phyloP scores from a whole-genome alignment of 495 filamentous ascomycete species.

The Hypoxylon trugodes region DNA sequence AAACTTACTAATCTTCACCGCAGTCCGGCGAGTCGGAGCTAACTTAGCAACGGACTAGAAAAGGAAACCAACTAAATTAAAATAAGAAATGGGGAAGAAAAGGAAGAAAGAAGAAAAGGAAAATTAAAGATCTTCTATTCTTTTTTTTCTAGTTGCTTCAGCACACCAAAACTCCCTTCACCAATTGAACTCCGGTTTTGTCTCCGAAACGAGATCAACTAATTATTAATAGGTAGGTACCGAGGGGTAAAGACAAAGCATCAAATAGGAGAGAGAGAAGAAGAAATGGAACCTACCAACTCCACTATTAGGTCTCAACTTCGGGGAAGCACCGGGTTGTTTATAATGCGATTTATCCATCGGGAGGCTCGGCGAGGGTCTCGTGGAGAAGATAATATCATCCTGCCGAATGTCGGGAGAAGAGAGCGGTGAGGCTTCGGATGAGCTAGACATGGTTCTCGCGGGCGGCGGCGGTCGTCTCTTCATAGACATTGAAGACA shows the following conservation, averaged over 20 bases:
- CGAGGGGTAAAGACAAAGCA: background rate
- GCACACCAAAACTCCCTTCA: no score
- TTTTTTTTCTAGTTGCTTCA: no score
- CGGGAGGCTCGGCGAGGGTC: constrained; percentile 33
- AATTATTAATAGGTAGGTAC: background rate
- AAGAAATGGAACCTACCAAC: constrained; percentile 37
- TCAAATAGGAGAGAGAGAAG: constrained; percentile 5
- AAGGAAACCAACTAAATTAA: constrained; percentile 9
- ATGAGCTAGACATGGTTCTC: constrained; percentile 49
- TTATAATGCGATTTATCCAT: constrained; percentile 29
- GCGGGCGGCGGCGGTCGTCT: constrained; percentile 43
- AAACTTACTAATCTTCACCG: constrained; percentile 26
- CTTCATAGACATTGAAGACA: constrained; percentile 46
- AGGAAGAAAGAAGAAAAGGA: no score
- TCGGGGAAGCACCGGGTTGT: constrained; percentile 25
- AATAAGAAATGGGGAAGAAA: background rate
- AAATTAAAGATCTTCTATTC: no score
- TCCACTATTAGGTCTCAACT: constrained; percentile 23
- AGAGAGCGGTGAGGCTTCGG: constrained; percentile 43
- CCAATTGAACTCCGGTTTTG: no score
- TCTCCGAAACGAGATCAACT: background rate
- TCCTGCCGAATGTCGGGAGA: constrained; percentile 41
- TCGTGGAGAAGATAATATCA: constrained; percentile 42
- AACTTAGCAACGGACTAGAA: background rate
- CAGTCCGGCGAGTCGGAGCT: constrained; percentile 11